Base-by-base conservation (phyloP, 2,329 filamentous ascomycete genomes). In the Clonostachys chloroleuca region DNA sequence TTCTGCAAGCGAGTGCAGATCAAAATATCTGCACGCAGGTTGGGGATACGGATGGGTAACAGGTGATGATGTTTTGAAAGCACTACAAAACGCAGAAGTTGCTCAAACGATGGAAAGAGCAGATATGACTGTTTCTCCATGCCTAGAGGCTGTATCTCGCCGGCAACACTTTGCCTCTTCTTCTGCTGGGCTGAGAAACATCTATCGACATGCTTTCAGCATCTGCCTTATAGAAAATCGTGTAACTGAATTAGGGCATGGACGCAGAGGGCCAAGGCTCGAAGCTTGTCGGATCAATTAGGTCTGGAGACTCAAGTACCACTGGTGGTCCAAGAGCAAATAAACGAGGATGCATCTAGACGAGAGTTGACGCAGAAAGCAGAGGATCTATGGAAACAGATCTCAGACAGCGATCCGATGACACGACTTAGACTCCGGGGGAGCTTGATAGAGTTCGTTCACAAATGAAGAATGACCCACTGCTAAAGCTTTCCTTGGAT, bases 61-160 rank as follows among this genome's bases (percentile, higher is more conserved):
- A 13, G 34, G 16, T 13, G 16, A 46, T 13, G n/a, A 8, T 20
- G 44, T 30, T 7, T 40, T 49, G 10, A 9, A 12, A 3, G 37
- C 36, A 16, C 17, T 46, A 14, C 18, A n/a, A 17, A 30, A 40
- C 13, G 44, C 44, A 13, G 47, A 49, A 20, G 39, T 42, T 43
- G 47, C 47, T 13, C 42, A 40, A 40, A 40, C 39, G 6, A 24
- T 39, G 20, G 43, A 49, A 43, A 20, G 47, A 30, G 37, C 39
- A 16, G 44, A 45, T 39, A 30, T 46, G 36, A 17, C 30, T 17
- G 36, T 43, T 12, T 43, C 43, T 16, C 7, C 33, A 18, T 24
- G 47, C 39, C 33, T 46, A 10, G 47, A 39, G n/a, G 47, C 47
- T 9, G 30, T 37, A 7, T 46, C 40, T 13, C 39, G 42, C 12